Base-by-base conservation (phyloP, 352 stramenopile species). In the Globisporangium middletonii region DNA sequence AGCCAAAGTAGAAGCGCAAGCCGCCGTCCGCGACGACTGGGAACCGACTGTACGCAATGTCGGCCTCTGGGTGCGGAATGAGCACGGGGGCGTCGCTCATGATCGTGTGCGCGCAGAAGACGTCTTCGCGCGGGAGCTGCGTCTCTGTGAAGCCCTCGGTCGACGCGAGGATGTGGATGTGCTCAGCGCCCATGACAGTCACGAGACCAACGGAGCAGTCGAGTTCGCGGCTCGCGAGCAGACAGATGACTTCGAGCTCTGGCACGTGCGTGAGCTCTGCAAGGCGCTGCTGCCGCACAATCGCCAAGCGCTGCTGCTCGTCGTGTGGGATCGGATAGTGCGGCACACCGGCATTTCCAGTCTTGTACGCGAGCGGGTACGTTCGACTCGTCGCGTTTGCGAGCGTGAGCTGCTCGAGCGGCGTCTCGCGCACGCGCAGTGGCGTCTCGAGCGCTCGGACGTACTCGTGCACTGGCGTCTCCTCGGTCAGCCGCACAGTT, bases 221-320 rank as follows among this genome's bases (percentile, higher is more conserved):
- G 16, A 89, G 50, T 19, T 79, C 74, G 16, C 58, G 65, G 0
- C 58, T 59, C 0, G 68, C 69, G 5, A 89, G 61, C 1, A 63
- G 50, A 52, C 74, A 86, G 30, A 89, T 69, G 50, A 86, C 65
- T 28, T 75, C 69, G 44, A 89, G 68, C 62, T 89, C 79, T 1
- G 71, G 53, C 50, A 73, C 63, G 15, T 65, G 46, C 30, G 37
- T 52, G n/a, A 76, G 61, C 48, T 65, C 44, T 12, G 54, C 55
- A 52, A 65, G 54, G 64, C 62, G 8, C 59, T 43, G 37, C 18
- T 69, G 62, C 38, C 67, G 60, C 42, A 87, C 67, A 6, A 57
- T 26, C 11, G 77, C 53, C 18, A 88, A 45, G 0, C 79, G 69
- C 23, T 57, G 61, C 6, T 71, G 57, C n/a, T 55, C 55, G 19